Evolutionary conservation across 1,139 yeast genomes (phyloP), one percentile per base, ranked within the genome.

Genomic region (Citeromyces hawaiiensis): DNA sequence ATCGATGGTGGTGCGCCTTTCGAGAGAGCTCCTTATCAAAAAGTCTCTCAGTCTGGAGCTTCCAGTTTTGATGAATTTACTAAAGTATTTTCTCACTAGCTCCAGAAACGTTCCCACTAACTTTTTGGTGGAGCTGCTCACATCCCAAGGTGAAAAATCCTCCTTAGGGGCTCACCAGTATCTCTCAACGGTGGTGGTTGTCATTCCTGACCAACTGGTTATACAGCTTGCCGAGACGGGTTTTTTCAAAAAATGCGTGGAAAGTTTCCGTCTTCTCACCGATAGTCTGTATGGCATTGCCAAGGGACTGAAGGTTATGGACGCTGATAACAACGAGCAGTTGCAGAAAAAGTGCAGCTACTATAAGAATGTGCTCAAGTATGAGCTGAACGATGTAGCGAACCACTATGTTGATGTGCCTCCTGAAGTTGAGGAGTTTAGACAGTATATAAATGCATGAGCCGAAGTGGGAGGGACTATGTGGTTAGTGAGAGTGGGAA

Each of bases 241-340:
- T 5, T 46, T 54, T 18, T 56, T 54, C 44, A 54, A 48, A 38
- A 32, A 39, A 27, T 45, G 52, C 2, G 45, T 55, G 37, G 59
- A 57, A 45, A 52, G 55, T 37, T 57, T 52, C 43, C 47, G 60
- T 42, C 43, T 57, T 35, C 39, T 49, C 13, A 48, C 40, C 30
- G 60, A 56, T 39, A 57, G 55, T 41, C 47, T 56, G 21, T 56
- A 56, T 43, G 60, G 60, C 1, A 46, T 57, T 25, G 47, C 53
- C 42, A 52, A 53, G 41, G 45, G 50, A 17, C 45, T 54, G 32
- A 43, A 42, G n/a, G 13, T 27, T 21, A 35, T 42, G n/a, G 40
- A 40, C 31, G 38, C 14, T 36, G 9, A 31, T 37, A 13, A 38
- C 23, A 23, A 14, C 13, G 4, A 14, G 5, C 9, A 16, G 2